Evolutionary conservation across 208 protist genomes (phyloP).

Genomic region (Acanthamoeba triangularis): DNA sequence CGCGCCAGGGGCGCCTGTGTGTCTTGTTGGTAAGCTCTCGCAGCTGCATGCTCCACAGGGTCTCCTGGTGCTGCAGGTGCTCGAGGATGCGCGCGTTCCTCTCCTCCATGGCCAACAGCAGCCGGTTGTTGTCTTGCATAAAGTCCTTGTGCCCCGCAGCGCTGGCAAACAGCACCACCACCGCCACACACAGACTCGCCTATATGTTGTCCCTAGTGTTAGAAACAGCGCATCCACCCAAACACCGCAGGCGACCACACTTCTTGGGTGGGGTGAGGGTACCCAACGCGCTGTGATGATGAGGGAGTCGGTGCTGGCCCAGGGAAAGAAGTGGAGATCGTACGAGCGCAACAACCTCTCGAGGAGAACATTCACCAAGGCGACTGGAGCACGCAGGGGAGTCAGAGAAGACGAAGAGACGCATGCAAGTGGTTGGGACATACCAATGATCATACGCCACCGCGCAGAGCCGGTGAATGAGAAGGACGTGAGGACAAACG

Average conservation of each 20-base stretch:
- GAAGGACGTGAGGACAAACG: conserved; percentile 13
- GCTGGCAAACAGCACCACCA: neutral
- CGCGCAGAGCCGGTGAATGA: conserved; percentile 11
- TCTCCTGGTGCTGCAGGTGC: conserved; percentile 64
- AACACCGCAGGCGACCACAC: neutral
- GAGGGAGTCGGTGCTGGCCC: neutral
- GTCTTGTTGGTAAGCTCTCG: conserved; percentile 12
- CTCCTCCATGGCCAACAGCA: conserved; percentile 9
- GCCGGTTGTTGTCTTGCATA: neutral
- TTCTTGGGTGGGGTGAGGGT: neutral
- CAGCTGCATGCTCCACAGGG: conserved; percentile 16
- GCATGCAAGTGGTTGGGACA: neutral
- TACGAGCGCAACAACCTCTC: neutral
- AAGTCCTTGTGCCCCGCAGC: neutral
- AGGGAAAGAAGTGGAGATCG: neutral
- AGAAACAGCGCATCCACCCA: neutral
- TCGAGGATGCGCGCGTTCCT: conserved; percentile 35
- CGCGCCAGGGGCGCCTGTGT: neutral
- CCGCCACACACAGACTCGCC: neutral
- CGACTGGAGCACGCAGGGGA: neutral
- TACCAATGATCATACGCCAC: neutral
- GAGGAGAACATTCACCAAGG: neutral
- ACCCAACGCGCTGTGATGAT: neutral
- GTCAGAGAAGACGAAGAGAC: neutral
- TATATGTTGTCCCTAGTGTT: neutral